Evolutionary conservation across 106 monocot genomes (phyloP).

Genomic region (Dioscorea zingiberensis): DNA sequence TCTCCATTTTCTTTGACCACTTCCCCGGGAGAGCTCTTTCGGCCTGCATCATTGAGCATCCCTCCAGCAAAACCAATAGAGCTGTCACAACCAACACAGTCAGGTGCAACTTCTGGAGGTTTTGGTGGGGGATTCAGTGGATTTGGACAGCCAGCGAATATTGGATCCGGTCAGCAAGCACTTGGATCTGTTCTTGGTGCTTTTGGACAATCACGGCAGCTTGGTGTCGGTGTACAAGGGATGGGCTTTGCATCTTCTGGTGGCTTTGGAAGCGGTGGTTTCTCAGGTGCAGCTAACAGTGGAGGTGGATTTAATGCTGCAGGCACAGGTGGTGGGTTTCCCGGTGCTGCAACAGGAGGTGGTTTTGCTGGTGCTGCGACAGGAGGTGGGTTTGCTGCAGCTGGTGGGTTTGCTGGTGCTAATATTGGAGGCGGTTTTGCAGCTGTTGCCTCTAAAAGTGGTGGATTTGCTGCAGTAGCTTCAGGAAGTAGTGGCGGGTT

Average conservation of each 20-base stretch:
- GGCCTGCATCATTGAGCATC: slow-evolving; percentile 76
- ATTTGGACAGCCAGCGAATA: slow-evolving; percentile 79
- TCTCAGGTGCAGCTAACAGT: slow-evolving; percentile 4
- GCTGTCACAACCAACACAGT: slow-evolving; percentile 29
- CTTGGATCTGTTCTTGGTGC: slow-evolving; percentile 85
- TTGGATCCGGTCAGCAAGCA: slow-evolving; percentile 76
- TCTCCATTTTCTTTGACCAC: slow-evolving; percentile 32
- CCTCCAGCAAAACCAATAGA: slow-evolving; percentile 60
- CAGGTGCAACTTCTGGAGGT: slow-evolving; percentile 28
- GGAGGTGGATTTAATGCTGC: slow-evolving; percentile 31
- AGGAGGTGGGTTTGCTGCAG: slow-evolving; percentile 20
- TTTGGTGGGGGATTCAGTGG: slow-evolving; percentile 55
- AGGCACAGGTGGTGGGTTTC: slow-evolving; percentile 25
- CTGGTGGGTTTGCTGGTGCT: slow-evolving; percentile 34
- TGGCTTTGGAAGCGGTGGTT: slow-evolving; percentile 21
- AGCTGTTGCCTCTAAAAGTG: slow-evolving; percentile 24
- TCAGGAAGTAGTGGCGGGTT: slow-evolving; percentile 23
- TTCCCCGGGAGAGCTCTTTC: slow-evolving; percentile 68
- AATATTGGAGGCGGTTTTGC: slow-evolving; percentile 39
- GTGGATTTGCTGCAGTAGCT: slow-evolving; percentile 54
- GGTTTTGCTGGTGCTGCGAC: slow-evolving; percentile 27
- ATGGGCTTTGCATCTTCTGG: slow-evolving; percentile 17
- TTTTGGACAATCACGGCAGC: slow-evolving; percentile 81
- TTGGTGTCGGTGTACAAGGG: slow-evolving; percentile 43
- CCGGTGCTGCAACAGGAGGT: slow-evolving; percentile 13